Evolutionary conservation across 495 filamentous ascomycete genomes (phyloP).

Genomic region (Xanthoparmelia taractica): DNA sequence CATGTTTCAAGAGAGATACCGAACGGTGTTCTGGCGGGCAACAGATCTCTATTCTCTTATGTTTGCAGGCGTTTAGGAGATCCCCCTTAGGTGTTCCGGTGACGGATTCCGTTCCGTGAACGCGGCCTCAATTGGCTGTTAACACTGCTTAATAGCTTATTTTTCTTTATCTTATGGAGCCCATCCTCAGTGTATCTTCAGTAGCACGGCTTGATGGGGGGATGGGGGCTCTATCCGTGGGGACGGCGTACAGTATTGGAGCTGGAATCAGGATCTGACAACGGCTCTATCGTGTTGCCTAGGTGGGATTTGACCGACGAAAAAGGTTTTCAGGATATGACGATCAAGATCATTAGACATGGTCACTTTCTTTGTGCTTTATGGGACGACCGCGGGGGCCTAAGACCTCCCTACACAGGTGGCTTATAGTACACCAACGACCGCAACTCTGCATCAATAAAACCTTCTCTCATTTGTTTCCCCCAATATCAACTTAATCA

Average conservation of each 20-base stretch:
- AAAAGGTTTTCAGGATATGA: background rate
- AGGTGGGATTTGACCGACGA: background rate
- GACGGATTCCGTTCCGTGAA: background rate
- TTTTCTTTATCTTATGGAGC: background rate
- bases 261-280: background rate
- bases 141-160: background rate
- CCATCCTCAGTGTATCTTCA: background rate
- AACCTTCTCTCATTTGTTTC: background rate
- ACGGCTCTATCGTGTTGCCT: background rate
- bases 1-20: background rate
- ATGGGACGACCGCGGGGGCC: background rate
- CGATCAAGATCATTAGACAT: background rate
- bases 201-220: background rate
- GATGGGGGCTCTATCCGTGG: background rate
- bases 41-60: background rate
- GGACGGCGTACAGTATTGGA: background rate
- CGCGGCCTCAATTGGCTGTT: background rate
- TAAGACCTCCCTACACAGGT: background rate
- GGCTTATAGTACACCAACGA: background rate
- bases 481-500: background rate
- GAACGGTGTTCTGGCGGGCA: background rate
- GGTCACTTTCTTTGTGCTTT: background rate
- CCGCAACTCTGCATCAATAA: background rate
- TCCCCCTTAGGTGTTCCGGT: background rate
- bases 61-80: background rate